Percentiles rank a stretch among this genome's conserved stretches.
Conservation (phyloP, 306 rosid genomes). For the Prunus fruticosa region DNA sequence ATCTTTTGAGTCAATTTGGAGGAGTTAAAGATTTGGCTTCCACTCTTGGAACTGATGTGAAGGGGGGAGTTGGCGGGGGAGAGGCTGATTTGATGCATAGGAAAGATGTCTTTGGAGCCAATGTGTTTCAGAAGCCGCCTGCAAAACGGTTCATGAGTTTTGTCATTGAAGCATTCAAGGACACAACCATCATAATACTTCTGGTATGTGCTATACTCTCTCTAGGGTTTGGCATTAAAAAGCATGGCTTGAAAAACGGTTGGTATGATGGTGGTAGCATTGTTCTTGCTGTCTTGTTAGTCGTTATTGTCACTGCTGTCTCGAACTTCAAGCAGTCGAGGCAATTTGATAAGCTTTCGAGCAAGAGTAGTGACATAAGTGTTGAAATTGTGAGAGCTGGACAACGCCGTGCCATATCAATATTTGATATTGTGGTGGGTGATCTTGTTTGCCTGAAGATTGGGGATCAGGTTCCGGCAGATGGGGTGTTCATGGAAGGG, state of each 20-base stretch:
- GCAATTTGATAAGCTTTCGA: conserved; percentile 4
- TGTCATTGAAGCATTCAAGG: conserved; percentile 10
- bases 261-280: conserved; percentile 24
- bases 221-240: conserved; percentile 16
- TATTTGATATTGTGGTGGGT: no score
- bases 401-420: background rate
- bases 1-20: background rate
- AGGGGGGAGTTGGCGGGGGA: background rate
- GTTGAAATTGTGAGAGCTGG: conserved; percentile 14
- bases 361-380: conserved; percentile 2
- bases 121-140: conserved; percentile 8
- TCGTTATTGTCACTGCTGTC: conserved; percentile 4
- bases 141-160: background rate
- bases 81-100: background rate
- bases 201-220: conserved; percentile 16
- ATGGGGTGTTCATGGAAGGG: no score
- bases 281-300: conserved; percentile 4
- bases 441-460: no score
- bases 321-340: conserved; percentile 8
- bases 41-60: conserved; percentile 1
- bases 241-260: conserved; percentile 11
- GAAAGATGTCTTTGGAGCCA: conserved; percentile 2
- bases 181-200: conserved; percentile 11
- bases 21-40: conserved; percentile 6
- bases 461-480: no score